These are phyloP conservation scores for Rosa chinensis DNA, from an alignment of 306 rosid genomes.

Conservation along the genomic window DNA sequence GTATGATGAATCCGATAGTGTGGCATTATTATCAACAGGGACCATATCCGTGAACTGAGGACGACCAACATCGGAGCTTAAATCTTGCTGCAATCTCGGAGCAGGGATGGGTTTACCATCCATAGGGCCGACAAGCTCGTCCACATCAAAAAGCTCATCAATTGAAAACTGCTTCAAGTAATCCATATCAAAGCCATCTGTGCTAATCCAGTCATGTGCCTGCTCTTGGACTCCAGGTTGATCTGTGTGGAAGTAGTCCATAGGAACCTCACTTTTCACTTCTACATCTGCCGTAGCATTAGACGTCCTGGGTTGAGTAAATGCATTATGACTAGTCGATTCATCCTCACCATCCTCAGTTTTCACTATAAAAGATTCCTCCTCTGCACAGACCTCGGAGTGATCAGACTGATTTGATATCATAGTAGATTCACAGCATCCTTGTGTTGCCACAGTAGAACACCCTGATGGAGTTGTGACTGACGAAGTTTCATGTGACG, in stretches of 20 bases:
- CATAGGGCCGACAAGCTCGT: slow-evolving; percentile 50
- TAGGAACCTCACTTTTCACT: slow-evolving; percentile 30
- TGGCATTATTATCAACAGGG: slow-evolving; percentile 21
- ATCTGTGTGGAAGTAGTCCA: slow-evolving; percentile 17
- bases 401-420: slow-evolving; percentile 58
- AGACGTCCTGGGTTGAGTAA: slow-evolving; percentile 28
- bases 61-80: slow-evolving; percentile 23
- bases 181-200: slow-evolving; percentile 16
- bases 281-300: slow-evolving; percentile 33
- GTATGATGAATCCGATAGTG: slow-evolving; percentile 40
- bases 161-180: slow-evolving; percentile 30
- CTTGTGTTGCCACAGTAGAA: slow-evolving; percentile 45
- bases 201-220: background rate
- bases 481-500: slow-evolving; percentile 28
- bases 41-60: slow-evolving; percentile 13
- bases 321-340: slow-evolving; percentile 1
- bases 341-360: slow-evolving; percentile 32
- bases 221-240: background rate
- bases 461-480: slow-evolving; percentile 35
- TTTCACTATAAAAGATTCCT: slow-evolving; percentile 30
- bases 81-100: slow-evolving; percentile 27
- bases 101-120: slow-evolving; percentile 34
- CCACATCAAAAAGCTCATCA: slow-evolving; percentile 70
- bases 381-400: slow-evolving; percentile 59
- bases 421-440: slow-evolving; percentile 44